Conservation (phyloP, 768 basidiomycete species). For the Mrakia blollopis region DNA sequence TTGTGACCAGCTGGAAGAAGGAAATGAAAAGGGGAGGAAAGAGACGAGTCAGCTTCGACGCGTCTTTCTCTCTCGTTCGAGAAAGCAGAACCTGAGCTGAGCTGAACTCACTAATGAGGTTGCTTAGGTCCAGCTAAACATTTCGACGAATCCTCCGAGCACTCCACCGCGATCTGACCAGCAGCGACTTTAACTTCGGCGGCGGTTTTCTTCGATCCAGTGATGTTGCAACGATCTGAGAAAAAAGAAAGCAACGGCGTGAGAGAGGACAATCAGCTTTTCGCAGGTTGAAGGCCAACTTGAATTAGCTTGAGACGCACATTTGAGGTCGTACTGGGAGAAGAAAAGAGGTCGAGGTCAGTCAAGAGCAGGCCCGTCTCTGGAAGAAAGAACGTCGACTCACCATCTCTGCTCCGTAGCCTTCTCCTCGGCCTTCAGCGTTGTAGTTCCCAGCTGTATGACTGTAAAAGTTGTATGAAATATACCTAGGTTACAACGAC, state of each 20-base stretch:
- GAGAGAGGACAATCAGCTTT: not conserved
- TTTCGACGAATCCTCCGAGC: slow-evolving; percentile 59
- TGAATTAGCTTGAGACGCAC: not conserved
- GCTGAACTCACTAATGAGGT: slow-evolving; percentile 66
- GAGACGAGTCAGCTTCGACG: not conserved
- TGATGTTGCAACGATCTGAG: slow-evolving; percentile 56
- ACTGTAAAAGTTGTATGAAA: no score
- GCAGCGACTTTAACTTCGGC: slow-evolving; percentile 51
- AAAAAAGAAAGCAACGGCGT: not conserved
- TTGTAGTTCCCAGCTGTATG: not conserved
- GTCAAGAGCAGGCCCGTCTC: not conserved
- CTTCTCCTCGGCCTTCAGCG: not conserved
- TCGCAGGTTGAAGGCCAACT: no score
- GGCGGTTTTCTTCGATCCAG: slow-evolving; percentile 51
- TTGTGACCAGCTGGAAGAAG: not conserved
- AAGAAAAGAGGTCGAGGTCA: not conserved
- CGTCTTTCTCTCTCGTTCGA: slow-evolving; percentile 36
- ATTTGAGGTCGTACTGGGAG: not conserved
- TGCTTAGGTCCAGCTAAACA: slow-evolving; percentile 68
- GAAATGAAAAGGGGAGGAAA: not conserved
- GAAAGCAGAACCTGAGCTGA: slow-evolving; percentile 49
- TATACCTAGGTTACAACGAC: no score
- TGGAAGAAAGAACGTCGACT: not conserved
- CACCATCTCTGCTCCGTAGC: not conserved
- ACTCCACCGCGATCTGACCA: slow-evolving; percentile 60